Base-by-base conservation (phyloP, 2,329 filamentous ascomycete species). In the Chrysosporium keratinophilum region DNA sequence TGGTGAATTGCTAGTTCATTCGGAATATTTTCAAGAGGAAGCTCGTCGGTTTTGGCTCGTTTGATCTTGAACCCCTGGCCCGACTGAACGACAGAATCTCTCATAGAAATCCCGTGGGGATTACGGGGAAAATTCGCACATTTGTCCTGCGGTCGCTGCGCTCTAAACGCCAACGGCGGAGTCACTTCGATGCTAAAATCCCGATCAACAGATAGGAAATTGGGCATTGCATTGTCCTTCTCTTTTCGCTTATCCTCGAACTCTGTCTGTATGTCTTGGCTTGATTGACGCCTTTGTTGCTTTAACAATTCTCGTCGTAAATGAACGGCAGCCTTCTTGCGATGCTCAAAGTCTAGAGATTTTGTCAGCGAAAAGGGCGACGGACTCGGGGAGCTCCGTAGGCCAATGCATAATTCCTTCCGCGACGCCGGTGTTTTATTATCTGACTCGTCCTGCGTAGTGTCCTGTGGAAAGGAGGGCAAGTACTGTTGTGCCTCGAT, bases 311-410 rank as follows among this genome's bases (percentile, higher is more conserved):
- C 49, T 20, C 63, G 62, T 17, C 62, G 61, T 39, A 58, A 52
- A n/a, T 61, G 58, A 15, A 66, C 66, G 12, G 63, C 65, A 2
- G 64, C 65, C 55, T 63, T 67, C 58, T 72, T 71, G 40, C 68
- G 63, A 14, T 60, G 59, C 46, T 72, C 69, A 55, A 71, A 71
- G 34, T 71, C 68, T 45, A 72, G 61, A 19, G 69, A 67, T 11
- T 63, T 43, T 33, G 63, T 62, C 1, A 60, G 42, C 6, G 58
- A 54, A 0, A 58, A 51, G 12, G 40, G 48, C 5, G 54, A 11
- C n/a, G 44, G 56, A 2, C 56, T 46, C 11, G 57, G 55, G 15
- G 10, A 20, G 33, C 35, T 35, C 7, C 44, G 52, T 7, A 47
- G n/a, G 17, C 47, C 28, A 5, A 52, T 11, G 2, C 42, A 54